Evolutionary conservation across 163 green algal genomes (phyloP).

Genomic region (Scenedesmus sp.): DNA sequence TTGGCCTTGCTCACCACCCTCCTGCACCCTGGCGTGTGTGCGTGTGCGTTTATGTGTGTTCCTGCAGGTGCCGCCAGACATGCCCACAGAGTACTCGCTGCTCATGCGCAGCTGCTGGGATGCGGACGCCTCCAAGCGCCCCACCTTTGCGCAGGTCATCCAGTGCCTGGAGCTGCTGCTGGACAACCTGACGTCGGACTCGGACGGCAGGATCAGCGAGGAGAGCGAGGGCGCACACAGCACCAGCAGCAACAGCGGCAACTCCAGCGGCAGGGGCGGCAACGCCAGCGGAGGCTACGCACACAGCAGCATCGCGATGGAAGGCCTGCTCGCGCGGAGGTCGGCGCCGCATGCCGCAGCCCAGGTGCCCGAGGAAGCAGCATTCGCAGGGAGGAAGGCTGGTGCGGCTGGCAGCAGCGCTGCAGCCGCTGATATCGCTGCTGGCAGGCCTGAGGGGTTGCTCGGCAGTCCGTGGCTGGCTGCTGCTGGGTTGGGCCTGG

Average conservation of each 20-base stretch:
- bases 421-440: not conserved
- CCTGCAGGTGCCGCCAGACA: not conserved
- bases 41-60: not conserved
- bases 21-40: not conserved
- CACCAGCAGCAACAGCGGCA: conserved; percentile 2
- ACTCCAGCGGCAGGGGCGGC: not conserved
- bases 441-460: not conserved
- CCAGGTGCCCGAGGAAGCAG: not conserved
- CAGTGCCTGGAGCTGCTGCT: conserved; percentile 39
- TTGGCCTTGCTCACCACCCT: not conserved
- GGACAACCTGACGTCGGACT: conserved; percentile 43
- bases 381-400: not conserved
- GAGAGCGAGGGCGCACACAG: not conserved
- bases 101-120: conserved; percentile 45
- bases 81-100: conserved; percentile 40
- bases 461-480: not conserved
- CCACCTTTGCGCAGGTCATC: conserved; percentile 33
- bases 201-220: conserved; percentile 37
- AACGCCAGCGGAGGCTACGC: not conserved
- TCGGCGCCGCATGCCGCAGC: not conserved
- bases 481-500: not conserved
- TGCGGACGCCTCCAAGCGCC: not conserved
- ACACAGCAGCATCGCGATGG: not conserved
- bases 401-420: not conserved
- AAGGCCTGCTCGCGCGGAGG: not conserved